These are phyloP conservation scores for Fusarium sp. DNA, from an alignment of 2,329 filamentous ascomycete genomes.

Conservation along the genomic window DNA sequence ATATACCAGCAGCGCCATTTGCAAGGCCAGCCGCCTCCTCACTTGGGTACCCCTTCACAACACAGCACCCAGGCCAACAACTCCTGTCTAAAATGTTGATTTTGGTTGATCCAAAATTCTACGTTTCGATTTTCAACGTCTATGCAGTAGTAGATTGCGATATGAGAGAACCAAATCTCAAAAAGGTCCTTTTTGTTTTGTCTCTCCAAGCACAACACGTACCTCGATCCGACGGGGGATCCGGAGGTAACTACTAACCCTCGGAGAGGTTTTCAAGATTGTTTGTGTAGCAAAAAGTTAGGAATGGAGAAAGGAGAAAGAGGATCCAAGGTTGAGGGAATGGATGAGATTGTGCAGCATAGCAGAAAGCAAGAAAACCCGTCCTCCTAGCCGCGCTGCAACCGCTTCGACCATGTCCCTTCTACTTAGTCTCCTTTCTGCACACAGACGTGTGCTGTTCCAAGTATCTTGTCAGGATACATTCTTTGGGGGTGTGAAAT, in stretches of 20 bases:
- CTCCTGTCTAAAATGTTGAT: conserved; percentile 37
- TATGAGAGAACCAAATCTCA: conserved; percentile 23
- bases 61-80: conserved; percentile 27
- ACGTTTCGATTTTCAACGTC: conserved; percentile 40
- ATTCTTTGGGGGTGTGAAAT: conserved; percentile 33
- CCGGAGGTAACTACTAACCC: conserved; percentile 27
- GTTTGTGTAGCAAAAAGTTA: conserved; percentile 27
- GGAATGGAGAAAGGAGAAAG: conserved; percentile 27
- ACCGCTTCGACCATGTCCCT: conserved; percentile 40
- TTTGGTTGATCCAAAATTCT: conserved; percentile 35
- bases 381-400: conserved; percentile 48
- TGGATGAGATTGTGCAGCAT: conserved; percentile 50
- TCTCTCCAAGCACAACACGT: conserved; percentile 28
- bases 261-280: conserved; percentile 30
- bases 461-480: conserved; percentile 39
- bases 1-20: conserved; percentile 37
- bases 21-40: conserved; percentile 31
- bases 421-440: conserved; percentile 39
- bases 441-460: conserved; percentile 31
- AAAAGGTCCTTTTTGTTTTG: conserved; percentile 33
- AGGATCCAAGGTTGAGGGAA: conserved; percentile 37
- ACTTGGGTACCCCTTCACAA: conserved; percentile 15
- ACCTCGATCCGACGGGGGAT: conserved; percentile 19
- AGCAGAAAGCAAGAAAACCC: conserved; percentile 51
- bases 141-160: conserved; percentile 26